These are phyloP conservation scores for Angomonas ambiguus DNA, from an alignment of 208 protist genomes.

Conservation along the genomic window DNA sequence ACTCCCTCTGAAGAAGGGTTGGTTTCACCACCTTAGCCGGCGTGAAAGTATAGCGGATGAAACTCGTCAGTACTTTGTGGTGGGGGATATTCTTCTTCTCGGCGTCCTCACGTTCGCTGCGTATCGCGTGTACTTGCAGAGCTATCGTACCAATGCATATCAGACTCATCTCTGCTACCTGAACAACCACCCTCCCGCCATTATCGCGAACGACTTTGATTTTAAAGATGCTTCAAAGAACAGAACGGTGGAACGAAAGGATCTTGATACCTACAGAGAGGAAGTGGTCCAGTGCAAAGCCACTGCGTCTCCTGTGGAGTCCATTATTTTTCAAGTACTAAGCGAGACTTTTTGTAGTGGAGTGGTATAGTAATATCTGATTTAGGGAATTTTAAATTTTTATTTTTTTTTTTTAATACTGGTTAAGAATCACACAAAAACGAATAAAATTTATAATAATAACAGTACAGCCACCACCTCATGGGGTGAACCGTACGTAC, in stretches of 20 bases:
- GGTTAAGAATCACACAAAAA: background rate
- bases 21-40: constrained; percentile 63
- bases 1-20: constrained; percentile 69
- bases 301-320: constrained; percentile 45
- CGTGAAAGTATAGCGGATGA: constrained; percentile 76
- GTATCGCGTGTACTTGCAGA: constrained; percentile 65
- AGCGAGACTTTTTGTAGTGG: constrained; percentile 2
- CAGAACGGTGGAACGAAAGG: constrained; percentile 48
- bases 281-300: constrained; percentile 53
- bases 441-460: too few species aligned
- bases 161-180: constrained; percentile 72
- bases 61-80: constrained; percentile 61
- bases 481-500: too few species aligned
- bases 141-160: constrained; percentile 56
- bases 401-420: background rate
- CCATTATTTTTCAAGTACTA: constrained; percentile 86
- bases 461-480: too few species aligned
- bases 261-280: constrained; percentile 72
- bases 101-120: constrained; percentile 49
- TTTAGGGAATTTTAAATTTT: background rate
- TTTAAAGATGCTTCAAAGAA: constrained; percentile 64
- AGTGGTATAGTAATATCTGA: background rate
- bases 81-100: constrained; percentile 70
- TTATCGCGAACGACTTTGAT: constrained; percentile 87
- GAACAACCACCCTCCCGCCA: constrained; percentile 69